phyloP scores from a whole-genome alignment of 73 alveolate species.

The Tetrahymena borealis region DNA sequence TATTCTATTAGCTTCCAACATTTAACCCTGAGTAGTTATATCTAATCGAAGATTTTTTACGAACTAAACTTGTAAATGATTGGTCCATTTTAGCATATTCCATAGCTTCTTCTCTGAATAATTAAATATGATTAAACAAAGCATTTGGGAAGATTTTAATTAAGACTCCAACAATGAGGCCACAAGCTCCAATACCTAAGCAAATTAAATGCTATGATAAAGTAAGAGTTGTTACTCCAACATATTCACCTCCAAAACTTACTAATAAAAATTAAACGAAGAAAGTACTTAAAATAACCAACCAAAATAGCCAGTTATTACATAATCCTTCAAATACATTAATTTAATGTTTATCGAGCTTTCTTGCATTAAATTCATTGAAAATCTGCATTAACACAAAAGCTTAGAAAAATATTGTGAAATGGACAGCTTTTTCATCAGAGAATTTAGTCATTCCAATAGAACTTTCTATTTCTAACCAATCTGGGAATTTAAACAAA shows the following conservation, averaged over 20 bases:
- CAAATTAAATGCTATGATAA: conserved; percentile 61
- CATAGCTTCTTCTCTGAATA: conserved; percentile 26
- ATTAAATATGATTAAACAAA: conserved; percentile 16
- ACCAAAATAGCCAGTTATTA: conserved; percentile 64
- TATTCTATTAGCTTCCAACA: background rate
- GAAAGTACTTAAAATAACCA: conserved; percentile 53
- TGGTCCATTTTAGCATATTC: conserved; percentile 34
- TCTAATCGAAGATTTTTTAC: conserved; percentile 37
- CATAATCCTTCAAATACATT: conserved; percentile 78
- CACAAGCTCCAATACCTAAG: conserved; percentile 49
- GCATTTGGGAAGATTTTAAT: conserved; percentile 22
- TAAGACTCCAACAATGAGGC: conserved; percentile 15
- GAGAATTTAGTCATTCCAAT: conserved; percentile 1
- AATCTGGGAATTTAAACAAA: conserved; percentile 6
- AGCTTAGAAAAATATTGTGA: conserved; percentile 67
- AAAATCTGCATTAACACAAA: conserved; percentile 83
- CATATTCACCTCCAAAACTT: conserved; percentile 77
- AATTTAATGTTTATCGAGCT: conserved; percentile 63
- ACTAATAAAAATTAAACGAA: conserved; percentile 62
- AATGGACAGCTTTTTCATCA: conserved; percentile 20
- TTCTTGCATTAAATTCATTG: conserved; percentile 82
- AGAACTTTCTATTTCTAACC: conserved; percentile 18
- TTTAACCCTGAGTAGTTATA: background rate
- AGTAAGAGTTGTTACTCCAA: conserved; percentile 58
- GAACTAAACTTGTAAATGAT: conserved; percentile 19